Evolutionary conservation across 257 asterid genomes (phyloP).

Genomic region (Lantana camara): DNA sequence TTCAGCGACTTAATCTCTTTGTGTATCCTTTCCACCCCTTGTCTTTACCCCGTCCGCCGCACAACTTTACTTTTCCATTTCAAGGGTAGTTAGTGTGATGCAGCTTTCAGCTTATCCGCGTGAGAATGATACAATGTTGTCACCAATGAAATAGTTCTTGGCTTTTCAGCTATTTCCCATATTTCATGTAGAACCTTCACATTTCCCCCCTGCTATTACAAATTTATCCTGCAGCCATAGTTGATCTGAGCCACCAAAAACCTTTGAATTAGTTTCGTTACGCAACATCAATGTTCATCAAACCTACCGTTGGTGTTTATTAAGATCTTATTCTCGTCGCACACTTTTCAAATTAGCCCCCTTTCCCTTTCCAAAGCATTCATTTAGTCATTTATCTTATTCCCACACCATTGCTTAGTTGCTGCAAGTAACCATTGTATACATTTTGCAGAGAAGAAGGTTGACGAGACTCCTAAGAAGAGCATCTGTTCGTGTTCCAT

Average conservation of each 20-base stretch:
- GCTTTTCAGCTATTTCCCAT: too few relatives aligned
- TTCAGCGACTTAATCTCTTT: neutral
- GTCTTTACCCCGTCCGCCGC: neutral
- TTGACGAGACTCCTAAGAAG: constrained; percentile 44
- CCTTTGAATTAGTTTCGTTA: neutral
- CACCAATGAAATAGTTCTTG: too few relatives aligned
- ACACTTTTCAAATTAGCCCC: neutral
- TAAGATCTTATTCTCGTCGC: neutral
- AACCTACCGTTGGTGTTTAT: too few relatives aligned
- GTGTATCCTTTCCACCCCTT: neutral
- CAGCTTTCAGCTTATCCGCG: neutral
- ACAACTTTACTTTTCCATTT: neutral
- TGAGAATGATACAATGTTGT: neutral
- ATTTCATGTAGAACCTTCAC: too few relatives aligned
- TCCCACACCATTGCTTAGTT: constrained; percentile 18
- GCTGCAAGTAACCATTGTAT: constrained; percentile 32
- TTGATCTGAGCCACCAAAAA: neutral
- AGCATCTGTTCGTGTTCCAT: constrained; percentile 43
- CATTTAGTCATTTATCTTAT: constrained; percentile 2
- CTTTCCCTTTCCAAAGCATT: neutral
- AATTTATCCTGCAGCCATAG: neutral
- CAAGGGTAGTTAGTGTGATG: too few relatives aligned
- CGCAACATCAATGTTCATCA: too few relatives aligned
- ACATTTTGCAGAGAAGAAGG: constrained; percentile 47
- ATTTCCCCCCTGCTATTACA: neutral